Conservation (phyloP, 176 grass and related monocot genomes). For the Hyparrhenia diplandra region DNA sequence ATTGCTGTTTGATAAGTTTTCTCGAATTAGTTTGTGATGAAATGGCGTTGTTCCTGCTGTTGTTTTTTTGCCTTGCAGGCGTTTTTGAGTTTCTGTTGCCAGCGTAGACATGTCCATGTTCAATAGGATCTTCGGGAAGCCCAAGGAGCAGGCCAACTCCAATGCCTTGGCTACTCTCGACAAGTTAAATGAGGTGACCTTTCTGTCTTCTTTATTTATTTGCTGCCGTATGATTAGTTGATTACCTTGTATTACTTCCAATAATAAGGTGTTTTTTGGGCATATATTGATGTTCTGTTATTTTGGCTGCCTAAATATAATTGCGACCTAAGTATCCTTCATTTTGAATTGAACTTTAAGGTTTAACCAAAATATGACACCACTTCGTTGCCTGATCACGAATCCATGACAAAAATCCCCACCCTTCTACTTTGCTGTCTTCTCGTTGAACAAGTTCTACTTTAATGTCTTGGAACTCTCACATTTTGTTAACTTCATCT, state of each 20-base stretch:
- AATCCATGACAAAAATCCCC: neutral
- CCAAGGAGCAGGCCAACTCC: no score
- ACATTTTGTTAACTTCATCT: neutral
- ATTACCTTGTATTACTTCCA: neutral
- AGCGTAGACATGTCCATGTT: no score
- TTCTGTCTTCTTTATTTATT: neutral
- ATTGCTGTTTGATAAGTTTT: no score
- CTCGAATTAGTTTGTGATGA: no score
- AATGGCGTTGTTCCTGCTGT: no score
- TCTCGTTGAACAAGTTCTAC: neutral
- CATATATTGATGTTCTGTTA: neutral
- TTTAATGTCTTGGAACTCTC: neutral
- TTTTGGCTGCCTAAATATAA: neutral
- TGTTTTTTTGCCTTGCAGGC: neutral
- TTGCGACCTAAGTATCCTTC: neutral
- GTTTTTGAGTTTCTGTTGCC: no score
- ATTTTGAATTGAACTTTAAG: neutral
- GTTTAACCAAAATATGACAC: neutral
- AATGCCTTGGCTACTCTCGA: constrained; percentile 37
- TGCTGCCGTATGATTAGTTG: neutral
- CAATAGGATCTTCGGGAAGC: no score
- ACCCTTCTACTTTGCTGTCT: neutral
- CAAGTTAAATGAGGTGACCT: constrained; percentile 80
- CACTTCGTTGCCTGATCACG: neutral
- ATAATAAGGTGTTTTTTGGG: neutral